Evolutionary conservation across 108 stramenopile genomes (phyloP), one percentile per base, ranked within the genome.

Genomic region (Nannochloropsis oceanica): DNA sequence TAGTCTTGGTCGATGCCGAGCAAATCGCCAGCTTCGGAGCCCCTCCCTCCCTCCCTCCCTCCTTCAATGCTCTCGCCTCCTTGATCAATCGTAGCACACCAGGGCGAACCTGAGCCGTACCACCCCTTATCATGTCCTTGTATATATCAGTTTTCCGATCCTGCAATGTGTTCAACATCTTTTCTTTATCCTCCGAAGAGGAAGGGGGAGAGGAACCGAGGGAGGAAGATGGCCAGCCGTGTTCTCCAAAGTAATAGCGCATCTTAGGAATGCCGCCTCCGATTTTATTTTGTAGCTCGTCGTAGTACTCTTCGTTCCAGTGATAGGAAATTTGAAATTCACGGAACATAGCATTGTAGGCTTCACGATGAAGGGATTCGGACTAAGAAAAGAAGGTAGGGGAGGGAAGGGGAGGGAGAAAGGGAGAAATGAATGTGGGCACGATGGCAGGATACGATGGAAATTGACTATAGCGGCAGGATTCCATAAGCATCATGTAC

Each of bases 261-360:
- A 89, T 89, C 44, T 89, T 89, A 13, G 89, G 89, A 26, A 85
- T 89, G 80, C 89, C 89, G 12, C 89, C 89, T 10, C 85, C 89
- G 34, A 89, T 83, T 83, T 87, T 87, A 80, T 87, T 88, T 46
- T 88, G 87, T 10, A 88, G 87, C 80, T 81, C 84, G 26, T 86
- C 89, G 59, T 89, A 89, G 82, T 86, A 89, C 81, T 86, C 83
- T 42, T 85, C 85, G 86, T 43, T 86, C 89, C 89, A 89, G 80
- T 50, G 43, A 83, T 86, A 86, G 43, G 86, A 85, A 25, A 89
- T 82, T 12, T 59, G 43, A 79, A 86, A 89, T 27, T 89, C 86
- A 27, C 82, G 46, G 73, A 89, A 89, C 13, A 86, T 83, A 11
- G 83, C 42, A 43, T 89, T 89, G 89, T 89, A 89, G 22, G 89